Evolutionary conservation across 2,329 filamentous ascomycete genomes (phyloP).

Genomic region (Fusarium sterilihyphosum): DNA sequence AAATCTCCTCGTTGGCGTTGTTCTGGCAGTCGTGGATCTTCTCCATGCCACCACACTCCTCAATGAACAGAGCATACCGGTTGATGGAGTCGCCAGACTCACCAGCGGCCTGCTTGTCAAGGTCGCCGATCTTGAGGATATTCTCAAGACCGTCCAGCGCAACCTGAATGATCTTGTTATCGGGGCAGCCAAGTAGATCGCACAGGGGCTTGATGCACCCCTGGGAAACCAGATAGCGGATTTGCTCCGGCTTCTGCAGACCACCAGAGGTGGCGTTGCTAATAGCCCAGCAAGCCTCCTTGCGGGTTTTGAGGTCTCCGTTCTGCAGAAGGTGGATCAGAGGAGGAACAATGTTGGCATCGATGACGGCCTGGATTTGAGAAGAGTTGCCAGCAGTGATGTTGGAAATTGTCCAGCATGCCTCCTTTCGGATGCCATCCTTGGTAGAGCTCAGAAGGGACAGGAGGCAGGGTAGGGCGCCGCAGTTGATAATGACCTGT

Average conservation of each 20-base stretch:
- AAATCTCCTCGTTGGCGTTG: conserved; percentile 99
- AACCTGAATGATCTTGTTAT: conserved; percentile 99
- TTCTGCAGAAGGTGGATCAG: conserved; percentile 96
- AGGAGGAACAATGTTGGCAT: conserved; percentile 95
- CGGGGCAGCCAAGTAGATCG: conserved; percentile 92
- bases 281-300: conserved; percentile 99
- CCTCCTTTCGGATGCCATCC: conserved; percentile 98
- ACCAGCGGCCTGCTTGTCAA: conserved; percentile 92
- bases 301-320: conserved; percentile 98
- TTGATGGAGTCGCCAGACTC: conserved; percentile 84
- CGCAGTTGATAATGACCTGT: conserved; percentile 99
- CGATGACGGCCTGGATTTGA: conserved; percentile 96
- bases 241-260: conserved; percentile 98
- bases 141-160: conserved; percentile 98
- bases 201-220: conserved; percentile 98
- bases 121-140: conserved; percentile 98
- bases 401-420: conserved; percentile 99
- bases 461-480: conserved; percentile 89
- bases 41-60: conserved; percentile 99
- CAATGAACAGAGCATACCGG: conserved; percentile 96
- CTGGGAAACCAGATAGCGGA: conserved; percentile 90
- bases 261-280: conserved; percentile 98
- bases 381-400: conserved; percentile 97
- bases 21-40: conserved; percentile 99
- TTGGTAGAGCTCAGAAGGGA: conserved; percentile 96